phyloP scores from a whole-genome alignment of 768 basidiomycete genomes.

The Boletus patriciae region DNA sequence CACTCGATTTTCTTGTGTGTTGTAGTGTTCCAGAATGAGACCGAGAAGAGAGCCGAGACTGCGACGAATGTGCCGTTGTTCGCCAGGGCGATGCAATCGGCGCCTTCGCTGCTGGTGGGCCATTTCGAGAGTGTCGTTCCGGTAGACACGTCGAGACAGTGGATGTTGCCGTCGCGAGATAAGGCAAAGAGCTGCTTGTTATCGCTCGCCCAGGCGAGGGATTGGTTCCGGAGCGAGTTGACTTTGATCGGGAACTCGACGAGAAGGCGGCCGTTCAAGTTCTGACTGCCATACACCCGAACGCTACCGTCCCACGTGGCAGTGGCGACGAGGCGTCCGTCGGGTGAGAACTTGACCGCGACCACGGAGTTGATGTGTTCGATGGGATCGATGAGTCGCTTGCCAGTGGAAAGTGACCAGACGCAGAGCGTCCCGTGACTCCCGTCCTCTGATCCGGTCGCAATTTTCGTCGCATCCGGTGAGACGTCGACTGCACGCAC shows the following conservation, averaged over 20 bases:
- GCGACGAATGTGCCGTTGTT: not conserved
- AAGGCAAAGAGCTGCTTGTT: not conserved
- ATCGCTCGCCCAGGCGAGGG: not conserved
- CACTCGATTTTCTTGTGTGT: conserved; percentile 1
- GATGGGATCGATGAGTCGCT: not conserved
- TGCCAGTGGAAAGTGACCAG: not conserved
- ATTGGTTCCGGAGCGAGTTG: not conserved
- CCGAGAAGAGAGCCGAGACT: not conserved
- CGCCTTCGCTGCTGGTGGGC: not conserved
- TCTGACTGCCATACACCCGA: not conserved
- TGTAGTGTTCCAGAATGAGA: conserved; percentile 9
- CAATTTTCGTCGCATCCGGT: not conserved
- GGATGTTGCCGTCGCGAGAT: not conserved
- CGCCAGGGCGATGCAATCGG: not conserved
- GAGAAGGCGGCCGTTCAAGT: not conserved
- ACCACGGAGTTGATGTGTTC: not conserved
- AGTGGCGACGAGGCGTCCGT: not conserved
- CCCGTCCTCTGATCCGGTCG: not conserved
- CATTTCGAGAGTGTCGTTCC: not conserved
- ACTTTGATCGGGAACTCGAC: not conserved
- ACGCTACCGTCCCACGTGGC: not conserved
- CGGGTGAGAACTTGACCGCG: not conserved
- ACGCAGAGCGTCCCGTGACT: no score
- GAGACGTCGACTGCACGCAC: conserved; percentile 1
- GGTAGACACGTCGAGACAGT: not conserved